phyloP scores from a whole-genome alignment of 2,329 filamentous ascomycete species.

The Dissoconium aciculare region DNA sequence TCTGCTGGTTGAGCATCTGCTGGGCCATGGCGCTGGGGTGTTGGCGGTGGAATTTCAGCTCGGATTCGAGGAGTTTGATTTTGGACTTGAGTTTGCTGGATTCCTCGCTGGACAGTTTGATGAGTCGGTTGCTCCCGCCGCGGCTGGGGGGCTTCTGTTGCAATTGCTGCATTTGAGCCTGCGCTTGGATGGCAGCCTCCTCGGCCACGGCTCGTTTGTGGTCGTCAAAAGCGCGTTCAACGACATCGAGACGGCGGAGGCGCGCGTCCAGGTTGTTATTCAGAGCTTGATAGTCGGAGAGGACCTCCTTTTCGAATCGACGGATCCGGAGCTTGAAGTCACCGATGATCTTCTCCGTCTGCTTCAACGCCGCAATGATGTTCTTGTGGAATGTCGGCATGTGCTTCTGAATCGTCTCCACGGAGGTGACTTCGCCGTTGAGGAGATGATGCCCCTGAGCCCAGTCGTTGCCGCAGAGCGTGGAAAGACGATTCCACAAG shows the following conservation, averaged over 20 bases:
- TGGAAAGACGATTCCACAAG: slow-evolving; percentile 80
- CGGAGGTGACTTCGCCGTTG: slow-evolving; percentile 69
- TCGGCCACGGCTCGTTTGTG: slow-evolving; percentile 38
- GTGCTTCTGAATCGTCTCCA: slow-evolving; percentile 75
- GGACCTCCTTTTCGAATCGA: slow-evolving; percentile 74
- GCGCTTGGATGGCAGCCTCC: slow-evolving; percentile 31
- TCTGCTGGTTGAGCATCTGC: slow-evolving; percentile 20
- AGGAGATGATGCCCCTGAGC: slow-evolving; percentile 76
- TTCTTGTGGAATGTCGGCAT: slow-evolving; percentile 83
- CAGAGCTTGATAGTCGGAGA: slow-evolving; percentile 75
- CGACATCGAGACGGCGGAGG: slow-evolving; percentile 69
- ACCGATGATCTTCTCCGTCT: slow-evolving; percentile 63
- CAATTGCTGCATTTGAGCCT: slow-evolving; percentile 17
- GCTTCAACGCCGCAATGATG: slow-evolving; percentile 71
- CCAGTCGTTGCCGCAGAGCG: slow-evolving; percentile 83
- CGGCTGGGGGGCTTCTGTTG: slow-evolving; percentile 19
- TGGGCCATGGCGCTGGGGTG: slow-evolving; percentile 22
- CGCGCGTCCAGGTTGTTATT: slow-evolving; percentile 68
- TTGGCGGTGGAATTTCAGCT: slow-evolving; percentile 49
- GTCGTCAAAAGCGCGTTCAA: slow-evolving; percentile 66
- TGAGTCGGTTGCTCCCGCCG: slow-evolving; percentile 24
- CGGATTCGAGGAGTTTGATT: slow-evolving; percentile 45
- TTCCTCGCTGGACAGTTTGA: slow-evolving; percentile 34
- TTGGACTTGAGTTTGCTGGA: slow-evolving; percentile 44
- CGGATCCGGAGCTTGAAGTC: slow-evolving; percentile 70